Percentiles rank a stretch among this genome's conserved stretches.
Conservation (phyloP, 1,139 yeast genomes). For the Trichomonascaceae sp. region DNA sequence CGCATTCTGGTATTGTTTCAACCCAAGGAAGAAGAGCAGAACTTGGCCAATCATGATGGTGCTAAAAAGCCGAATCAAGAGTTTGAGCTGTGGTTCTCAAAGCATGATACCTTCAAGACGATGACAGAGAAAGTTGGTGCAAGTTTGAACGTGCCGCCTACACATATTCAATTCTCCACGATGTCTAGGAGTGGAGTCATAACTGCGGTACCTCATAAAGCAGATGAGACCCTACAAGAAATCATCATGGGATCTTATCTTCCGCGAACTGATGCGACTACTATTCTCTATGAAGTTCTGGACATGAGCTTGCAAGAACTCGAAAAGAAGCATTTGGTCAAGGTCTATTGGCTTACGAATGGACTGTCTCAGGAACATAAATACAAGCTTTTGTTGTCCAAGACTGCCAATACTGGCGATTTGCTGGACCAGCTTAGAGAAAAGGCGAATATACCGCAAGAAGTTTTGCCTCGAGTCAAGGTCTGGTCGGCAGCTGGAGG, state of each 20-base stretch:
- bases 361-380: slow-evolving; percentile 46
- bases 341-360: slow-evolving; percentile 33
- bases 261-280: slow-evolving; percentile 26
- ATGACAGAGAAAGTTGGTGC: slow-evolving; percentile 56
- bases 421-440: slow-evolving; percentile 51
- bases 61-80: slow-evolving; percentile 40
- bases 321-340: slow-evolving; percentile 66
- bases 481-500: slow-evolving; percentile 47
- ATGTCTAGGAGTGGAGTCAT: slow-evolving; percentile 23
- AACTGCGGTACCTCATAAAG: slow-evolving; percentile 23
- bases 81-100: slow-evolving; percentile 67
- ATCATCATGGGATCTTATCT: slow-evolving; percentile 38
- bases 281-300: slow-evolving; percentile 60
- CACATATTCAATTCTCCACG: slow-evolving; percentile 54
- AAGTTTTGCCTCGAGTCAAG: slow-evolving; percentile 47
- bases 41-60: slow-evolving; percentile 16
- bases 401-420: slow-evolving; percentile 51
- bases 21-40: slow-evolving; percentile 43
- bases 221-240: slow-evolving; percentile 34
- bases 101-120: slow-evolving; percentile 51
- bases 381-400: slow-evolving; percentile 65
- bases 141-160: slow-evolving; percentile 50
- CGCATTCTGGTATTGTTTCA: slow-evolving; percentile 60
- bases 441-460: slow-evolving; percentile 46
- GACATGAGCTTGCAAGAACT: slow-evolving; percentile 68